Evolutionary conservation across 345 rosid genomes (phyloP).

Genomic region (Stellera chamaejasme): DNA sequence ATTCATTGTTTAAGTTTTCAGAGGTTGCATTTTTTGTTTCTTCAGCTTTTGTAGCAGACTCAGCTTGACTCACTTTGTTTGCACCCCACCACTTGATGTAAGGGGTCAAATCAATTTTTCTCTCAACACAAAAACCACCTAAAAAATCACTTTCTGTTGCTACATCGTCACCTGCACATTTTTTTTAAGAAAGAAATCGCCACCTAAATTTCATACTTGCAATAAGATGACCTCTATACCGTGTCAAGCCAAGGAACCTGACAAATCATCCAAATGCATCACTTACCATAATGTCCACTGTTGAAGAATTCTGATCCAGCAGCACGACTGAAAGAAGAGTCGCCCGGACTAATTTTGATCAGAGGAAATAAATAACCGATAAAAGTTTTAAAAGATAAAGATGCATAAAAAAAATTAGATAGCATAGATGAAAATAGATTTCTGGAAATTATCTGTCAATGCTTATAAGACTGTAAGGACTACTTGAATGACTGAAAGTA

Average conservation of each 20-base stretch:
- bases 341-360: conserved; percentile 60
- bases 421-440: neutral
- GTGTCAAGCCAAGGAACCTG: no score
- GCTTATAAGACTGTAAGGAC: neutral
- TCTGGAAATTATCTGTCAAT: conserved; percentile 8
- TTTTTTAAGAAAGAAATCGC: conserved; percentile 11
- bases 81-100: conserved; percentile 93
- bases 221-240: no score
- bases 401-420: conserved; percentile 2
- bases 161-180: conserved; percentile 67
- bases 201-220: no score
- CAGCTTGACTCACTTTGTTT: conserved; percentile 62
- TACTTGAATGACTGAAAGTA: neutral
- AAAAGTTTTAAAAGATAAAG: conserved; percentile 6
- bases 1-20: conserved; percentile 72
- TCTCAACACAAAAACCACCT: conserved; percentile 67
- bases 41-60: conserved; percentile 54
- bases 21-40: conserved; percentile 42
- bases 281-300: conserved; percentile 53
- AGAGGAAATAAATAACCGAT: no score
- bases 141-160: conserved; percentile 61
- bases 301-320: conserved; percentile 79
- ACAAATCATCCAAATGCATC: neutral
- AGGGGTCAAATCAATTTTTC: conserved; percentile 79
- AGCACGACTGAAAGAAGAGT: conserved; percentile 65